Evolutionary conservation across 192 early-diverging fungal species (phyloP).

Genomic region (Allomyces javanicus): DNA sequence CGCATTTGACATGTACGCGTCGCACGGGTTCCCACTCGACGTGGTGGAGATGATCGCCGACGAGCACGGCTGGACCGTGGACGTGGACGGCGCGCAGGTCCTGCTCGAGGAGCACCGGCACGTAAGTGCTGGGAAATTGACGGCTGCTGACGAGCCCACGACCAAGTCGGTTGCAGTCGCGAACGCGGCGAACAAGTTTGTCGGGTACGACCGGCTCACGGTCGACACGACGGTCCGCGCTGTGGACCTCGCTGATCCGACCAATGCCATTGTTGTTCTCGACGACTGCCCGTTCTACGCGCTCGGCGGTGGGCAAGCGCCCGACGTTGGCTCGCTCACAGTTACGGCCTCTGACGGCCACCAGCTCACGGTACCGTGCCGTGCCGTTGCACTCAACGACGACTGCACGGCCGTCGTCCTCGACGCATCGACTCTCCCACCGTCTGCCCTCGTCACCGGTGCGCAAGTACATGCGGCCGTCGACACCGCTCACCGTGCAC

Average conservation of each 20-base stretch:
- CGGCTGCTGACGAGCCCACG: slow-evolving; percentile 3
- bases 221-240: slow-evolving; percentile 3
- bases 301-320: slow-evolving; percentile 32
- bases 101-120: slow-evolving; percentile 23
- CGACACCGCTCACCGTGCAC: slow-evolving; percentile 16
- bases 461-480: slow-evolving; percentile 19
- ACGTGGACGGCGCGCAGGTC: slow-evolving; percentile 20
- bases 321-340: slow-evolving; percentile 20
- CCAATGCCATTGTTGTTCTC: slow-evolving; percentile 23
- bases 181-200: slow-evolving; percentile 19
- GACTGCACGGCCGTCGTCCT: slow-evolving; percentile 5
- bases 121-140: slow-evolving; percentile 18
- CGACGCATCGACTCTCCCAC: slow-evolving; percentile 5
- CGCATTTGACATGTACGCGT: slow-evolving; percentile 34
- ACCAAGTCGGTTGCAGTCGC: slow-evolving; percentile 1
- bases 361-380: slow-evolving; percentile 1
- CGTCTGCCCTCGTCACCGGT: slow-evolving; percentile 16
- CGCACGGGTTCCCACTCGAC: slow-evolving; percentile 38
- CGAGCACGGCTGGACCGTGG: slow-evolving; percentile 34
- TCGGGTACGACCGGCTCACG: slow-evolving; percentile 23
- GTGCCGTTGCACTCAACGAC: not conserved
- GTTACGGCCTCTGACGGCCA: slow-evolving; percentile 14
- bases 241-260: slow-evolving; percentile 6
- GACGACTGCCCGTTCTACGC: slow-evolving; percentile 41
- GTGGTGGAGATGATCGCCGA: slow-evolving; percentile 26